Evolutionary conservation across 2,329 filamentous ascomycete species (phyloP).

Genomic region (Ceratocystis destructans): DNA sequence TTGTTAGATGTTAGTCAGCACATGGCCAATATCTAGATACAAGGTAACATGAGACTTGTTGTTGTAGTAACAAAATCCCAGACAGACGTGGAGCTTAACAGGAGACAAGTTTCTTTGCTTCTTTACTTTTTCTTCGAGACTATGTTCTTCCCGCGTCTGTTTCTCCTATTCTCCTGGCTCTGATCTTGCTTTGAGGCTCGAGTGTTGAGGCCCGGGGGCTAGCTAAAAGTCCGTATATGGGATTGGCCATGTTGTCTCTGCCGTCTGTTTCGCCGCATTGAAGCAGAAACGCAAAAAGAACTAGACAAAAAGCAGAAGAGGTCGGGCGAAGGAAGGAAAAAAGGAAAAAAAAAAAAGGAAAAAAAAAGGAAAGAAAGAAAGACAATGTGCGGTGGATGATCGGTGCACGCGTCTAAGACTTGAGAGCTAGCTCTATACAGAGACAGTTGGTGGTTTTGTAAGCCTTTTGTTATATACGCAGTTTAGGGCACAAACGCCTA

Average conservation of each 20-base stretch:
- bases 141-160: too few species aligned
- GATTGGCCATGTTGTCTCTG: too few species aligned
- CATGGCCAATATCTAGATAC: not conserved
- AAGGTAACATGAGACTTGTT: too few species aligned
- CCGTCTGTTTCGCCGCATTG: not conserved
- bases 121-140: not conserved
- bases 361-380: not conserved
- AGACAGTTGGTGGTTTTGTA: too few species aligned
- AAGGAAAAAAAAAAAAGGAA: not conserved
- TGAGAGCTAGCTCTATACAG: too few species aligned
- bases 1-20: not conserved
- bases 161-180: not conserved
- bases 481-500: too few species aligned
- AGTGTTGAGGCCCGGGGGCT: not conserved
- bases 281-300: not conserved
- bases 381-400: too few species aligned
- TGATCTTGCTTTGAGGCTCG: not conserved
- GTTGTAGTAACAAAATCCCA: too few species aligned
- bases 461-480: too few species aligned
- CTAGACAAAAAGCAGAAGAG: not conserved
- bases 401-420: too few species aligned
- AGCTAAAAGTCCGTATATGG: too few species aligned
- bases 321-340: not conserved
- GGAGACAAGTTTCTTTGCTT: not conserved
- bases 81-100: too few species aligned